phyloP scores from a whole-genome alignment of 2,329 filamentous ascomycete genomes.

The Diaporthe helianthi region DNA sequence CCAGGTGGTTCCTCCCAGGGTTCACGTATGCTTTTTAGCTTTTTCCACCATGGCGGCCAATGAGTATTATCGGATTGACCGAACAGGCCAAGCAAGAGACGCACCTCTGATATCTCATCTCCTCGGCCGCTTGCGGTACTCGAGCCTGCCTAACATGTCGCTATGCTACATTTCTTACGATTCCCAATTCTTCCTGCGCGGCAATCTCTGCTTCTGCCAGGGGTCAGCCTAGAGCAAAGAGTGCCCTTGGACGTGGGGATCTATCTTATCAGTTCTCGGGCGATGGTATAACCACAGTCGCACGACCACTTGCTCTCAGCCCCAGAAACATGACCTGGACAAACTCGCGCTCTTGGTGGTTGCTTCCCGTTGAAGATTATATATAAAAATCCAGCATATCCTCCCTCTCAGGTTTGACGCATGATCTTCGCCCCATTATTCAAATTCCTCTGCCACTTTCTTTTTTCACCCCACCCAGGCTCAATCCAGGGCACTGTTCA shows the following conservation, averaged over 20 bases:
- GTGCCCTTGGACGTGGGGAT: constrained; percentile 17
- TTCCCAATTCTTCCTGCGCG: constrained; percentile 17
- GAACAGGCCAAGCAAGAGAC: constrained; percentile 21
- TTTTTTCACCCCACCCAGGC: not conserved
- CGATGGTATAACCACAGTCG: constrained; percentile 33
- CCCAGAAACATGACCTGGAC: constrained; percentile 19
- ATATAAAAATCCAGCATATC: not conserved
- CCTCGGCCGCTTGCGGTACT: constrained; percentile 10
- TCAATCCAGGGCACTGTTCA: not conserved
- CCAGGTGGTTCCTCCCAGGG: not conserved
- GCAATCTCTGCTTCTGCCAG: constrained; percentile 19
- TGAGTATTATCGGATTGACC: constrained; percentile 6
- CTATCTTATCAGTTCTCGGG: constrained; percentile 20
- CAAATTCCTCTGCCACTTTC: not conserved
- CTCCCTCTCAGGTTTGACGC: not conserved
- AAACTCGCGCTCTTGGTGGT: not conserved
- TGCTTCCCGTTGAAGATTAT: not conserved
- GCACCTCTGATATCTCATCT: constrained; percentile 22
- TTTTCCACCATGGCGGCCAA: constrained; percentile 7
- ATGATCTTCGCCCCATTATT: not conserved
- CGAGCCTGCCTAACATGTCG: not conserved
- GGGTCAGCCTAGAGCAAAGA: constrained; percentile 10
- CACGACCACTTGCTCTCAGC: constrained; percentile 18
- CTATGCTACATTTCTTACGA: constrained; percentile 17
- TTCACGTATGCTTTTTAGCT: constrained; percentile 21